Evolutionary conservation across 371 early-diverging fungal genomes (phyloP), one percentile per base, ranked within the genome.

Genomic region (Blakeslea trispora): DNA sequence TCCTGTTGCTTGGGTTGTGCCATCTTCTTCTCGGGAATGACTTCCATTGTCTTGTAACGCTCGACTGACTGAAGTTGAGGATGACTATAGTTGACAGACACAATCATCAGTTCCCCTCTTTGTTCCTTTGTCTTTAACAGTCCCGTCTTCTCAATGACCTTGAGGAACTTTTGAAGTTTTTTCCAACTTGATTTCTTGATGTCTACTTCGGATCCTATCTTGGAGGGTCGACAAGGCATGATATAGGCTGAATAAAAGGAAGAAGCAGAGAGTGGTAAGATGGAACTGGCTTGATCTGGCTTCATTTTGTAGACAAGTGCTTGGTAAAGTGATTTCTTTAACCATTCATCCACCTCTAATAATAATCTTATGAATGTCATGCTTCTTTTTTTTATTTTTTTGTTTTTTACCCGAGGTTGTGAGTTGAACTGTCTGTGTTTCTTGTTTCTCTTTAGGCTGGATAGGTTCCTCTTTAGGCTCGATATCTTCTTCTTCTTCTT

Each of bases 131-230:
- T 76, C 63, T 87, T 85, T 50, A 89, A 49, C 14, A 87, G 51
- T 3, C 85, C 86, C 17, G 79, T 57, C 63, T 88, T 88, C 46
- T 90, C 90, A 50, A 83, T 83, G 1, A 71, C 74, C 57, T 88
- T 90, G 41, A 88, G 65, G 60, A 89, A 90, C 61, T 88, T 90
- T 58, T 86, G 81, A 21, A 89, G 57, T 61, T 88, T 88, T 62
- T 90, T 90, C 81, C 82, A 87, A 42, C 79, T 81, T 6, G 90
- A 90, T 56, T 81, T 81, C 59, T 90, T 90, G 35, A 90, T 79
- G 50, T 90, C 90, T 0, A 85, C 74, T 40, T 85, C 82, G 0
- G 68, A 48, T 19, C 80, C 81, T 1, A 67, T 60, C 7, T 74
- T 83, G 0, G 53, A 51, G 0, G 89, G 88, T 31, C 86, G 75